A percentile compares a stretch with the other conserved stretches of the same genome.
Evolutionary conservation across 2,329 filamentous ascomycete species (phyloP).

Genomic region (Sarocladium kiliense): DNA sequence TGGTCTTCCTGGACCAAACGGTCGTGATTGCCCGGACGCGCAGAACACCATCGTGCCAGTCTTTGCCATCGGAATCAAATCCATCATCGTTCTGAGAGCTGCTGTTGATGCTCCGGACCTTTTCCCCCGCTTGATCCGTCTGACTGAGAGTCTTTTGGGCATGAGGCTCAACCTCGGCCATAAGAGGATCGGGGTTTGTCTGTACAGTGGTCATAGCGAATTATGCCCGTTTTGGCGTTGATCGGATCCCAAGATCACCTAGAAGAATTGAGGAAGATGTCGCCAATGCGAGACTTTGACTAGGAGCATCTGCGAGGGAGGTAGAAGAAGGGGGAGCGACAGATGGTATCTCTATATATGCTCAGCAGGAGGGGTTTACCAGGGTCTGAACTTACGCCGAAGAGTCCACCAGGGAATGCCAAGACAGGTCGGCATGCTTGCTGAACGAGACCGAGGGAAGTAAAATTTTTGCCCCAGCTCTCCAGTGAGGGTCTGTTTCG

Average conservation of each 20-base stretch:
- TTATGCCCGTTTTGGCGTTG: not conserved
- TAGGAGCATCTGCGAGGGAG: too few relatives aligned
- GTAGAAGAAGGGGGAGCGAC: too few relatives aligned
- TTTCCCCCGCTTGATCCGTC: not conserved
- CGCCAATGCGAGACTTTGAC: too few relatives aligned
- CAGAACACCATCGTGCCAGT: conserved; percentile 25
- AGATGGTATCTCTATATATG: too few relatives aligned
- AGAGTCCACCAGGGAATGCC: too few relatives aligned
- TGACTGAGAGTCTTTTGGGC: not conserved
- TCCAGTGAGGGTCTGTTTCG: not conserved
- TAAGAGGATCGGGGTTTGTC: not conserved
- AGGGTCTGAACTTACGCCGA: too few relatives aligned
- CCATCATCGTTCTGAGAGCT: conserved; percentile 4
- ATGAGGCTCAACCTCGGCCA: conserved; percentile 1
- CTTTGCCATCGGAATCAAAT: conserved; percentile 5
- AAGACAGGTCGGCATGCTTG: too few relatives aligned
- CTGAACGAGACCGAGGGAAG: not conserved
- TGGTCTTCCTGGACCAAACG: conserved; percentile 30
- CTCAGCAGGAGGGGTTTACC: too few relatives aligned
- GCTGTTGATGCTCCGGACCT: not conserved
- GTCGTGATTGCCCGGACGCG: conserved; percentile 33
- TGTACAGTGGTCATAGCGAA: not conserved
- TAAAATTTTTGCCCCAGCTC: not conserved
- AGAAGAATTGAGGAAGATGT: not conserved
- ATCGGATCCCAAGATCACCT: not conserved